Evolutionary conservation across 1,139 yeast species (phyloP).

Genomic region (Geotrichum klebahnii): DNA sequence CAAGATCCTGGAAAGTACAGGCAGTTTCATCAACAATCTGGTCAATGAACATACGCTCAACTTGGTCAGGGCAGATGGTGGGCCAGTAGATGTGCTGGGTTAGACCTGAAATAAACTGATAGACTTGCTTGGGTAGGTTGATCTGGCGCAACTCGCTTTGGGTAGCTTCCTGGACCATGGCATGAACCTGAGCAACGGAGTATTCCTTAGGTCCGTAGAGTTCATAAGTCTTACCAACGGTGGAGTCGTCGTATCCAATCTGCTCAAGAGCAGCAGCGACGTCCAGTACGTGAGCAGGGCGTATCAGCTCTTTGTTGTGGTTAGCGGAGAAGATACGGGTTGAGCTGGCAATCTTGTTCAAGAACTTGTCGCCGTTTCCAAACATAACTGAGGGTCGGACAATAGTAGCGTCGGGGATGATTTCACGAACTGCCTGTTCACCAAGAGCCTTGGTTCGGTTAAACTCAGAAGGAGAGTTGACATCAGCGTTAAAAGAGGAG

Average conservation of each 20-base stretch:
- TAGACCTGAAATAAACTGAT: constrained; percentile 46
- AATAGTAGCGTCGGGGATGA: constrained; percentile 71
- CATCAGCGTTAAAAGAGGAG: constrained; percentile 74
- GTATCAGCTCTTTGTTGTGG: constrained; percentile 57
- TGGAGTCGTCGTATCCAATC: constrained; percentile 77
- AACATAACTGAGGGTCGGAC: constrained; percentile 83
- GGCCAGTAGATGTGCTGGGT: constrained; percentile 64
- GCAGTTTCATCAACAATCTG: constrained; percentile 62
- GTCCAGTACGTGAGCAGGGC: constrained; percentile 74
- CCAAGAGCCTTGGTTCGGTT: constrained; percentile 80
- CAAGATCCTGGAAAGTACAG: constrained; percentile 66
- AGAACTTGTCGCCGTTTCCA: constrained; percentile 70
- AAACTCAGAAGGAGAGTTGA: constrained; percentile 61
- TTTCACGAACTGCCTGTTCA: constrained; percentile 65
- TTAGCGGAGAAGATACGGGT: constrained; percentile 61
- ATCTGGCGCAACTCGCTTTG: constrained; percentile 44
- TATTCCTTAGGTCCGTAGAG: constrained; percentile 68
- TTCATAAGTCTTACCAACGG: constrained; percentile 73
- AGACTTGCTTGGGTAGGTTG: constrained; percentile 53
- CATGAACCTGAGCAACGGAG: constrained; percentile 62
- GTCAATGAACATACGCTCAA: constrained; percentile 69
- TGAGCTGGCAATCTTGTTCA: constrained; percentile 54
- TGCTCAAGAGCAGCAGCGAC: constrained; percentile 76
- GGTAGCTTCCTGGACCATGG: constrained; percentile 62
- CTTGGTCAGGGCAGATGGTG: constrained; percentile 66